Evolutionary conservation across 1,284 basidiomycete genomes (phyloP).

Genomic region (Malassezia dermatis): DNA sequence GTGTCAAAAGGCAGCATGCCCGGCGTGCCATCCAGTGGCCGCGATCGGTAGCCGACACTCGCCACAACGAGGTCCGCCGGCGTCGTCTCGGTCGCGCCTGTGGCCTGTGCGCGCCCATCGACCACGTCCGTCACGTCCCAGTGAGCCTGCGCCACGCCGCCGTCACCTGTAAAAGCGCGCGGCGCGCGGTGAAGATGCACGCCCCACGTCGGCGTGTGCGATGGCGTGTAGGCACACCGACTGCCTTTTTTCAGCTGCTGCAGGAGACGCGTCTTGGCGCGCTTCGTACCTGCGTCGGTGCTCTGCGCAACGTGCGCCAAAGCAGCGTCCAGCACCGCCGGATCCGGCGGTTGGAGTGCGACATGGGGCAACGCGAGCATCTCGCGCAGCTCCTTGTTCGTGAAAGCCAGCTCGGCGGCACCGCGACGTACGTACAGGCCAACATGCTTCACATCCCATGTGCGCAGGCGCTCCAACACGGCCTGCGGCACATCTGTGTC

Average conservation of each 20-base stretch:
- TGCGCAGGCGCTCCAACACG: constrained; percentile 62
- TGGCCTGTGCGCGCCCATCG: constrained; percentile 39
- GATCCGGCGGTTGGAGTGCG: constrained; percentile 54
- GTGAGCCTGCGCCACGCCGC: constrained; percentile 1
- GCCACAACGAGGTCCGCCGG: constrained; percentile 71
- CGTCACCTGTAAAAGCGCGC: constrained; percentile 20
- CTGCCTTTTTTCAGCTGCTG: constrained; percentile 63
- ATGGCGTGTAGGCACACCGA: constrained; percentile 32
- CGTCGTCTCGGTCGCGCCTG: constrained; percentile 55
- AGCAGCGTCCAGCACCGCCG: constrained; percentile 42
- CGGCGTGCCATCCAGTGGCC: constrained; percentile 51
- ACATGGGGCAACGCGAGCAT: constrained; percentile 68
- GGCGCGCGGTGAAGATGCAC: constrained; percentile 37
- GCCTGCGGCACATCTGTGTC: constrained; percentile 69
- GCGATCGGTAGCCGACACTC: constrained; percentile 74
- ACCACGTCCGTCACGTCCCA: constrained; percentile 31
- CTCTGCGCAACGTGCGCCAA: constrained; percentile 31
- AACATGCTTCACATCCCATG: constrained; percentile 62
- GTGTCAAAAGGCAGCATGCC: constrained; percentile 17
- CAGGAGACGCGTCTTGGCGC: constrained; percentile 52
- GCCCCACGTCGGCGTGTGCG: constrained; percentile 27
- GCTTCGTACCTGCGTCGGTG: constrained; percentile 21
- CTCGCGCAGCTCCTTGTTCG: constrained; percentile 87
- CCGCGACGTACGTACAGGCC: constrained; percentile 77
- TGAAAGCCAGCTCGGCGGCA: constrained; percentile 79